Evolutionary conservation across 139 green algal genomes (phyloP).

Genomic region (Trebouxia sp.): DNA sequence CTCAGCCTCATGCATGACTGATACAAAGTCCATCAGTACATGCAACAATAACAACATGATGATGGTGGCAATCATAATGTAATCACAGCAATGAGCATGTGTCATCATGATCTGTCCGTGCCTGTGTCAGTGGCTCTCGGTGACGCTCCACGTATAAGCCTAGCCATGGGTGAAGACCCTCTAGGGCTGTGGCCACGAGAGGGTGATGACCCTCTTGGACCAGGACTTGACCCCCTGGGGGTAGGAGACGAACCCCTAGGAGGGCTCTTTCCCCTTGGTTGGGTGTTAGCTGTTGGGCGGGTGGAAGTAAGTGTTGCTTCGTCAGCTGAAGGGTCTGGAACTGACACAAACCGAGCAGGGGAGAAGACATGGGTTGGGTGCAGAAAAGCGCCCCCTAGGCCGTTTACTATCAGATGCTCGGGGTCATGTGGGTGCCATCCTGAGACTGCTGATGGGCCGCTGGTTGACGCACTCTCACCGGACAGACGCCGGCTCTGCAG

Average conservation of each 20-base stretch:
- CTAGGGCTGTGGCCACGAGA: background rate
- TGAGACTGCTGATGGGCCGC: background rate
- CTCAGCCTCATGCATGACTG: too few relatives aligned
- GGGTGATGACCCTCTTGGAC: background rate
- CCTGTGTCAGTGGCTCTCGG: background rate
- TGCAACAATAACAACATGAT: too few relatives aligned
- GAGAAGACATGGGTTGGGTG: slow-evolving; percentile 90
- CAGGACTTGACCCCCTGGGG: too few relatives aligned
- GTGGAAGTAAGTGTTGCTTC: slow-evolving; percentile 30
- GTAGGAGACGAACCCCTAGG: slow-evolving; percentile 7
- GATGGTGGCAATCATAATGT: too few relatives aligned
- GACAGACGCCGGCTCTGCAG: background rate
- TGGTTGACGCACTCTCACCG: background rate
- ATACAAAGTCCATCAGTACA: background rate
- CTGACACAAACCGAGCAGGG: slow-evolving; percentile 46
- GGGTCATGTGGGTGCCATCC: slow-evolving; percentile 61
- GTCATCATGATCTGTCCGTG: too few relatives aligned
- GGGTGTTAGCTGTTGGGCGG: slow-evolving; percentile 14
- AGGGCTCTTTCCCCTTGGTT: slow-evolving; percentile 23
- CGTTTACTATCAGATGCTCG: slow-evolving; percentile 84
- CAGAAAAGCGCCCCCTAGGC: slow-evolving; percentile 80
- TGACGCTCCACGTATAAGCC: background rate
- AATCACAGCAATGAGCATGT: background rate
- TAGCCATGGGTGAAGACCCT: slow-evolving; percentile 6
- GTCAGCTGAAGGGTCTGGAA: slow-evolving; percentile 59